Evolutionary conservation across 1,139 yeast genomes (phyloP), one percentile per base, ranked within the genome.

Genomic region (Yamadazyma sp.): DNA sequence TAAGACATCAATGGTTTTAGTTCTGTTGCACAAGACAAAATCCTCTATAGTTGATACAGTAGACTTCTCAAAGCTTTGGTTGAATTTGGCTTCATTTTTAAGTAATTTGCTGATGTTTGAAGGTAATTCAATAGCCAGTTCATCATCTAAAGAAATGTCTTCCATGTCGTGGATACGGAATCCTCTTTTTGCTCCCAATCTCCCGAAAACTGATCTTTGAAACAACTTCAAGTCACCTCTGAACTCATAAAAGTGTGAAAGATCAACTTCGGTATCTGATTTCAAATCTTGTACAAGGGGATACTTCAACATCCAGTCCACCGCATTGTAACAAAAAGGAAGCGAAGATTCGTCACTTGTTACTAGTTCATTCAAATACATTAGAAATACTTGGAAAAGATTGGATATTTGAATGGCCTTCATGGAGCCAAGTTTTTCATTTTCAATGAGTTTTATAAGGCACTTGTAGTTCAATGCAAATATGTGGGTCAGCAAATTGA

Each of bases 1-100:
- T 20, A 92, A 64, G 6, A 84, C 70, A 52, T 86, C 92, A 8
- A 86, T 80, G 0, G 89, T 73, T 46, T 90, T 73, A 9, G 79
- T 73, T 44, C 84, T 62, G 12, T 64, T 68, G 25, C 81, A 70
- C 11, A 54, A 51, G 6, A 72, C 67, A 50, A 76, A 78, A 40
- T 76, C 74, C 23, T 63, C 61, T 23, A 77, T 69, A 1, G 77
- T 55, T 21, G 37, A 55, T 29, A 67, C 70, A 0, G 84, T 80
- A 4, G 73, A 47, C 2, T 52, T 44, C 42, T 73, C 65, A 44
- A 63, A 65, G 10, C 45, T 40, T 6, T 43, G 45, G 33, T 50
- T 51, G 42, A 50, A 67, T 1, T 48, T 16, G 0, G 46, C 45
- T 40, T 61, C 51, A 13, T 44, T 36, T 8, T 35, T 29, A 7